Base-by-base conservation (phyloP, 2,329 filamentous ascomycete species). In the Ascochyta pisi region DNA sequence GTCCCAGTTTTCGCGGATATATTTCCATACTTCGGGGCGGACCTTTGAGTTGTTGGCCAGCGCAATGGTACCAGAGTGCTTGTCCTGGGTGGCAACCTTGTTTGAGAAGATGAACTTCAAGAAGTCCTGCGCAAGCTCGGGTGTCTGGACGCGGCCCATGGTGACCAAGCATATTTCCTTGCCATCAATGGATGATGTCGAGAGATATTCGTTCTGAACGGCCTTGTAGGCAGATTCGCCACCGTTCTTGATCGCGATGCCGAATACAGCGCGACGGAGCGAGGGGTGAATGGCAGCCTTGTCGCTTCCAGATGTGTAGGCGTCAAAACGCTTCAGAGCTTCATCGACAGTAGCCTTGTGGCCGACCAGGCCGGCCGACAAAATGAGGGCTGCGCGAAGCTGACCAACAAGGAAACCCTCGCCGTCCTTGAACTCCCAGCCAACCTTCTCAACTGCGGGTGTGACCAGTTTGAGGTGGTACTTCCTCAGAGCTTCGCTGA, bases 371-470 rank as follows among this genome's bases (percentile, higher is more conserved):
- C 91, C 90, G 22, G 93, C 94, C 58, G 86, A 85, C 8, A 85
- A 77, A 58, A 98, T 87, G 27, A 99, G 83, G 40, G 92, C 83
- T 75, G 94, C 91, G 52, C 95, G 90, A 45, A 96, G 83, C 68
- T 96, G 88, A 24, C 89, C 87, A 13, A 85, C 89, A 40, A 96
- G 86, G 75, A 90, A 96, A 68, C 92, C 89, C 66, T 98, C 94
- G 47, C 83, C 82, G 37, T 87, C 77, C n/a, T 83, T 81, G 68
- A 91, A 91, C 31, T 95, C 89, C 91, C 93, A 98, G 35, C 93
- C 93, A 65, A 97, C 82, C 64, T 89, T 86, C 65, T 92, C 87
- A 10, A 90, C 87, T 8, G 91, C 90, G 27, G 86, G 84, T 24
- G 86, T 84, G 58, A 95, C 86, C 46, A 99, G 83, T 76, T 89